Evolutionary conservation across 257 asterid species (phyloP), one percentile per base, ranked within the genome.

Genomic region (Perilla frutescens): DNA sequence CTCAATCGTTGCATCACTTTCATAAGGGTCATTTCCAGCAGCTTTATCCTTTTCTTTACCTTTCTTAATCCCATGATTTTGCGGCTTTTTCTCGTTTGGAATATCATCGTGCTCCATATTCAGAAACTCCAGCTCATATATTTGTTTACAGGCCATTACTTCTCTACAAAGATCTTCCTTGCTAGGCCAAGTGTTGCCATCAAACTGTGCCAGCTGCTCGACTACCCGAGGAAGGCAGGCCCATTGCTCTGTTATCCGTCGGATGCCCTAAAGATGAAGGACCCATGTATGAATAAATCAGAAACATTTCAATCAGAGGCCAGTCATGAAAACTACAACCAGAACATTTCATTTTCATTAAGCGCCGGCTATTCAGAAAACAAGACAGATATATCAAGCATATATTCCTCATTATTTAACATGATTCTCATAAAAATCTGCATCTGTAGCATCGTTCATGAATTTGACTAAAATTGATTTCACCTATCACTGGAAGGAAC

Each of bases 1-100:
- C 88, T 88, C 98, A 57, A 95, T 53, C 1, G 99, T 95, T 64
- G 92, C 94, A 80, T 92, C 97, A 57, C 93, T 90, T 62, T 91
- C 96, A 43, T 81, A 82, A 79, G 78, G 59, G 41, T 68, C 80
- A 34, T 71, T 83, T 47, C 66, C 50, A 11, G 59, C 78, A 66
- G 39, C 65, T 26, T 68, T 62, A 50, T 68, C 73, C 41, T 78
- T 77, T 69, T 20, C 66, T 3, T 48, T 59, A 9, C 37, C 68
- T 62, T 78, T 84, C 66, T 54, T 73, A 60, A 53, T 72, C 50
- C 67, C 82, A 5, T n/a, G 71, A 50, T 60, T 62, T 40, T 34
- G 75, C n/a, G 79, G 72, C 80, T 67, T 79, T 75, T 74, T 82
- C 63, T 14, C 76, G 71, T 34, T 65, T 51, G 60, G 54, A 51